Percentiles rank a stretch among this genome's conserved stretches.
Conservation (phyloP, 148 eudicot genomes). For the Chenopodium album region DNA sequence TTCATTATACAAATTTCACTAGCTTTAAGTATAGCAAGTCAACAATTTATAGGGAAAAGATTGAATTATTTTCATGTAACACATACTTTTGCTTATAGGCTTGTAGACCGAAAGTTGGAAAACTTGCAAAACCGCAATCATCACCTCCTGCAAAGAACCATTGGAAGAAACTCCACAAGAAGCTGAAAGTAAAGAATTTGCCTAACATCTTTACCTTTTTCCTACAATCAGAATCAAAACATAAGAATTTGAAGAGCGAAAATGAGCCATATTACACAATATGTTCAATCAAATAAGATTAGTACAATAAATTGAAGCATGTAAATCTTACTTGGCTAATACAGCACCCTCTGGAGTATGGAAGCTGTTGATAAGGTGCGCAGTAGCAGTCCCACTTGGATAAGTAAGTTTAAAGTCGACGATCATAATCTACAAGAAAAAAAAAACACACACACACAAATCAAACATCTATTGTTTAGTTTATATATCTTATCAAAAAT, state of each 20-base stretch:
- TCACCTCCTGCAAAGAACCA: constrained; percentile 89
- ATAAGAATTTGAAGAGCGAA: not conserved
- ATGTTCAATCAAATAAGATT: too few relatives aligned
- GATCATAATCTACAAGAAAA: constrained; percentile 62
- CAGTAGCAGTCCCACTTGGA: constrained; percentile 90
- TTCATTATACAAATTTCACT: too few relatives aligned
- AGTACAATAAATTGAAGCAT: too few relatives aligned
- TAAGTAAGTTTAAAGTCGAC: constrained; percentile 71
- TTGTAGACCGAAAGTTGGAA: constrained; percentile 80
- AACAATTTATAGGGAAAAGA: too few relatives aligned
- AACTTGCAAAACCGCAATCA: constrained; percentile 61
- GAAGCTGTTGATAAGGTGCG: constrained; percentile 82
- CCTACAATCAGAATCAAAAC: constrained; percentile 37
- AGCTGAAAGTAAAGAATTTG: constrained; percentile 85
- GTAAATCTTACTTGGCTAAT: constrained; percentile 48
- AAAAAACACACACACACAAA: not conserved
- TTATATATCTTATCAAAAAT: too few relatives aligned
- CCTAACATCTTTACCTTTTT: constrained; percentile 78
- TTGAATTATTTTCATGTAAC: not conserved
- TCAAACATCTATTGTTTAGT: not conserved
- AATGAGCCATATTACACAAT: too few relatives aligned
- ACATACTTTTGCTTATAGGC: constrained; percentile 58
- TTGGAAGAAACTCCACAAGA: constrained; percentile 89
- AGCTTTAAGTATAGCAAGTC: too few relatives aligned
- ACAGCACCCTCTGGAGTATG: constrained; percentile 89